Percentiles rank a stretch among this genome's conserved stretches.
Evolutionary conservation across 352 stramenopile genomes (phyloP).

Genomic region (Aphanomyces stellatus): DNA sequence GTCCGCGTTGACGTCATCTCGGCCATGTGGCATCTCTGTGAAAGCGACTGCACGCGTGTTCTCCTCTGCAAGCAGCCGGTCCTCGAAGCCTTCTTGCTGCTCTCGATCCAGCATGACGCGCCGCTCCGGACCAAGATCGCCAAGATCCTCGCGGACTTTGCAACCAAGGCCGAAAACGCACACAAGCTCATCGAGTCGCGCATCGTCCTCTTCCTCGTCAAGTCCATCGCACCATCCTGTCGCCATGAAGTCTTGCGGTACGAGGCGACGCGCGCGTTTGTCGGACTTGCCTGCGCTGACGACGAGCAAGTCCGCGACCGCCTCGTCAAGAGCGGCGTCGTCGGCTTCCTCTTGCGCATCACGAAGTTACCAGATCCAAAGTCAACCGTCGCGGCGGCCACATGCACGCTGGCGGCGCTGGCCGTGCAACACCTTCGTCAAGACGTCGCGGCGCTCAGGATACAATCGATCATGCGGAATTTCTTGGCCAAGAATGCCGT

Average conservation of each 20-base stretch:
- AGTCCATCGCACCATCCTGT: slow-evolving; percentile 52
- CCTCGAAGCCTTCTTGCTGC: slow-evolving; percentile 44
- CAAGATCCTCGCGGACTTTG: slow-evolving; percentile 70
- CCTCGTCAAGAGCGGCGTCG: slow-evolving; percentile 49
- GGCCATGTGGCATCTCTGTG: slow-evolving; percentile 56
- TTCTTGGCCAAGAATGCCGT: not conserved
- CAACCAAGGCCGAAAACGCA: slow-evolving; percentile 56
- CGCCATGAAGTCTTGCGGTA: slow-evolving; percentile 41
- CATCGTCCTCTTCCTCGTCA: slow-evolving; percentile 52
- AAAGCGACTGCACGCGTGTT: slow-evolving; percentile 50
- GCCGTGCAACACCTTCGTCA: slow-evolving; percentile 59
- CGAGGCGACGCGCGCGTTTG: slow-evolving; percentile 11
- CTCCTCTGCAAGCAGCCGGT: slow-evolving; percentile 63
- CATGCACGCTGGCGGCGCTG: slow-evolving; percentile 28
- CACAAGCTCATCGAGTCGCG: slow-evolving; percentile 62
- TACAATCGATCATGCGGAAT: slow-evolving; percentile 41
- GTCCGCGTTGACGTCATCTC: slow-evolving; percentile 61
- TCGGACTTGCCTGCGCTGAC: not conserved
- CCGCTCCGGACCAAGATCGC: slow-evolving; percentile 52
- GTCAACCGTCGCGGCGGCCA: not conserved
- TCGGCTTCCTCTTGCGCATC: slow-evolving; percentile 48
- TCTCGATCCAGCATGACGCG: slow-evolving; percentile 53
- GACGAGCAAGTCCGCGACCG: not conserved
- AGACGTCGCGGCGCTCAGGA: slow-evolving; percentile 57
- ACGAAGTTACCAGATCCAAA: slow-evolving; percentile 23